A percentile compares a stretch with the other conserved stretches of the same genome.
Conservation (phyloP, 371 early-diverging fungal species). For the Chytridiales sp. region DNA sequence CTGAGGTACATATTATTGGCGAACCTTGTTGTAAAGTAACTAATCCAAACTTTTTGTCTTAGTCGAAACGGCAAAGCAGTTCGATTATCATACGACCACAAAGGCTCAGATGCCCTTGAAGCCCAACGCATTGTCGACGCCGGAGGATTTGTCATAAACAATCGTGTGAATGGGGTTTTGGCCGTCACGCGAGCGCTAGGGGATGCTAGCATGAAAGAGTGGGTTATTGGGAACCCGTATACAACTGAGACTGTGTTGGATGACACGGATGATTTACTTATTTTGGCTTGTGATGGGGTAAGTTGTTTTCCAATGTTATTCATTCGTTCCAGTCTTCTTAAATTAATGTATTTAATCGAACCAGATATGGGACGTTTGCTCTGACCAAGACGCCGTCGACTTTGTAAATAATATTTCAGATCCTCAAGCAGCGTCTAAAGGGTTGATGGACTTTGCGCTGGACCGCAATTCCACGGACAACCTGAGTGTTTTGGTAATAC, state of each 20-base stretch:
- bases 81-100: conserved; percentile 95
- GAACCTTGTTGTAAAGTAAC: conserved; percentile 1
- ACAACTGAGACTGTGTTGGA: conserved; percentile 84
- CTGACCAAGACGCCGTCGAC: conserved; percentile 93
- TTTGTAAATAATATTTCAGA: conserved; percentile 71
- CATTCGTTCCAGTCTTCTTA: neutral
- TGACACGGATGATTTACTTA: conserved; percentile 73
- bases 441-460: conserved; percentile 83
- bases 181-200: conserved; percentile 96
- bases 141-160: conserved; percentile 96
- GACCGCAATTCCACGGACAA: conserved; percentile 93
- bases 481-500: conserved; percentile 70
- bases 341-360: neutral
- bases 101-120: conserved; percentile 89
- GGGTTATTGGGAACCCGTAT: conserved; percentile 91
- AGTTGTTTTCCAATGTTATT: conserved; percentile 21
- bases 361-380: conserved; percentile 97
- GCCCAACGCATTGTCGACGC: conserved; percentile 83
- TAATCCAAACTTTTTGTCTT: conserved; percentile 6
- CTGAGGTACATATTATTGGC: conserved; percentile 58
- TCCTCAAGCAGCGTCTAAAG: conserved; percentile 79
- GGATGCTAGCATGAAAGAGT: conserved; percentile 95
- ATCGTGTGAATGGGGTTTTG: conserved; percentile 97
- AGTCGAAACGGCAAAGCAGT: conserved; percentile 83
- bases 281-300: conserved; percentile 98